Base-by-base conservation (phyloP, 1,139 yeast species). In the Diutina rugosa region DNA sequence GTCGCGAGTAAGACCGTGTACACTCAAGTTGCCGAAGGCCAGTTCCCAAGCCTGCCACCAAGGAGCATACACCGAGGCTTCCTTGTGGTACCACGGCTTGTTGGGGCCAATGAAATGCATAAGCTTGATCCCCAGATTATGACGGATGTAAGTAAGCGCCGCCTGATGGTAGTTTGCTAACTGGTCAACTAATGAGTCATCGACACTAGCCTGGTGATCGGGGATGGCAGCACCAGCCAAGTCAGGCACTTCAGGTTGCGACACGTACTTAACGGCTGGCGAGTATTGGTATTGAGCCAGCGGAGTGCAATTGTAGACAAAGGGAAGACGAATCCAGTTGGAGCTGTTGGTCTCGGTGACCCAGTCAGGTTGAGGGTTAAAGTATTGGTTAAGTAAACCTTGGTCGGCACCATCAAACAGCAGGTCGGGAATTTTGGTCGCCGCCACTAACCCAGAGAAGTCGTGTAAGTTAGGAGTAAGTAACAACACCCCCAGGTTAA, bases 401-500 rank as follows among this genome's bases (percentile, higher is more conserved):
- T 52, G 55, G 32, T 52, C 55, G 41, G 55, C 48, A 7, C 55
- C 55, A 28, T 52, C 55, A 28, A 52, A 52, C 41, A 29, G 16
- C 26, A 28, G 41, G 21, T n/a, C 14, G 6, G 32, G 51, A 14
- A 49, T 6, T 8, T 49, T 38, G 12, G 57, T 61, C 51, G 61
- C 55, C 3, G 56, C 57, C 48, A 56, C 21, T 59, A 90, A 72
- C 16, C 74, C 72, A 3, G 69, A 61, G 63, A 74, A 85, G 52
- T 77, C 80, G 0, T 64, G 61, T 6, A 63, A 54, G 62, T 78
- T 76, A 1, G 97, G 97, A 49, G 76, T 77, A 51, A 88, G 71
- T 8, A 85, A 76, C 67, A 93, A 78, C 48, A 93, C 83, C 8
- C 98, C 98, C 29, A 95, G 84, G 70, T 93, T 93, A 76, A 93